phyloP scores from a whole-genome alignment of 768 basidiomycete species.

The Daedalea quercina region DNA sequence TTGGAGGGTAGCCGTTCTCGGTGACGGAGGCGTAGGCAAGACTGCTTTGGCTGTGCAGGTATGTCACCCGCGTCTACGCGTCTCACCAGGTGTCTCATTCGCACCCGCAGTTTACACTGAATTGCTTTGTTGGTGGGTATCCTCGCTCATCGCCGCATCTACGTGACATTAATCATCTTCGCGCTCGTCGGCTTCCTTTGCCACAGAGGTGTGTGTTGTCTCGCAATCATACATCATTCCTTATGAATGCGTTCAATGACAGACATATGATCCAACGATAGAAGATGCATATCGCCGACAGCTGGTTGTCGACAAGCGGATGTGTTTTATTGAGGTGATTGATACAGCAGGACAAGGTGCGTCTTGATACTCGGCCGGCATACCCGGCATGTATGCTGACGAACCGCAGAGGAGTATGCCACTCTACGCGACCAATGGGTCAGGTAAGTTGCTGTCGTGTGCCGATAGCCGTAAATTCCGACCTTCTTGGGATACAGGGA shows the following conservation, averaged over 20 bases:
- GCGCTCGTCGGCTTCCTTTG: background rate
- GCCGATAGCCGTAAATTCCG: background rate
- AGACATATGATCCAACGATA: conserved; percentile 99
- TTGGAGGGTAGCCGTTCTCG: conserved; percentile 93
- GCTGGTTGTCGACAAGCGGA: conserved; percentile 88
- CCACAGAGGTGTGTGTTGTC: conserved; percentile 10
- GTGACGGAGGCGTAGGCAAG: conserved; percentile 97
- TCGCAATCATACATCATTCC: conserved; percentile 1
- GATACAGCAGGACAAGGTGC: conserved; percentile 96
- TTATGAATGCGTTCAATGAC: background rate
- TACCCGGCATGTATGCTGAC: conserved; percentile 5
- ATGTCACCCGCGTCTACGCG: conserved; percentile 18
- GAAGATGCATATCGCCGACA: conserved; percentile 97
- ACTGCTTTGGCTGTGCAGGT: conserved; percentile 95
- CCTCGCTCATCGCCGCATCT: conserved; percentile 23
- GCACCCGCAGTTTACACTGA: conserved; percentile 74
- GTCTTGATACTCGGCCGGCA: conserved; percentile 18
- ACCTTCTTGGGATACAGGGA: conserved; percentile 51
- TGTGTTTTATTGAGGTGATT: conserved; percentile 95
- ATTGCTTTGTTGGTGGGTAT: conserved; percentile 88
- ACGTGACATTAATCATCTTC: conserved; percentile 6
- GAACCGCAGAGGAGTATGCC: conserved; percentile 83
- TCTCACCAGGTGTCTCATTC: conserved; percentile 1
- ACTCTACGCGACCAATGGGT: conserved; percentile 98
- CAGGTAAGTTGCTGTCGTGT: conserved; percentile 49